Base-by-base conservation (phyloP, 2,329 filamentous ascomycete genomes). In the Colletotrichum sp. region DNA sequence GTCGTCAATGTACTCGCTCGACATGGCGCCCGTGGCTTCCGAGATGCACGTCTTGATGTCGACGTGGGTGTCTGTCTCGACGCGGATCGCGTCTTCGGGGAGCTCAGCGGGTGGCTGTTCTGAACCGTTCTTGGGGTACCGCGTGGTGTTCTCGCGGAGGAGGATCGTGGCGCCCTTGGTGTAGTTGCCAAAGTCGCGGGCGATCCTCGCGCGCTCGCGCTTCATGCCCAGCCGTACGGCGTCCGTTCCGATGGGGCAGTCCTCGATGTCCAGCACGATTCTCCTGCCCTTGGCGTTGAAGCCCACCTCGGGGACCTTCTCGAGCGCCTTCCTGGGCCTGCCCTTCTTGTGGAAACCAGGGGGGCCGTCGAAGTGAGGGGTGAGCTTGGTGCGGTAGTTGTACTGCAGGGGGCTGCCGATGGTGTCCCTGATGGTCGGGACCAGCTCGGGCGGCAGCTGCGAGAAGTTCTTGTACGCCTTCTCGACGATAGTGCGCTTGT, bases 381-480 rank as follows among this genome's bases (percentile, higher is more conserved):
- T 99, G 79, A 99, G 90, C 86, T 99, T 99, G 24, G 97, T 99
- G 70, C 97, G 92, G 87, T 99, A 99, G 72, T 94, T 94, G 84
- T 98, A 99, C 85, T 98, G 93, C 77, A 98, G 85, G 4, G 97
- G 97, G 57, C 95, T 98, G 64, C 94, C 94, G 80, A 98, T 96
- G 10, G 97, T 99, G 78, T 98, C 94, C 66, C 90, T 91, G 72
- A 99, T 90, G 4, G 90, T 82, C 3, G 97, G 97, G 2, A 99
- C 88, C 24, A 94, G 87, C 75, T 94, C 92, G 0, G 94, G 91
- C 1, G 94, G 89, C 8, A 99, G 89, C 76, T 95, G 92, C 16
- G 96, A 98, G 86, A 99, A 99, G 87, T 98, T 96, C 77, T 88
- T 90, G 87, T 94, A 99, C 9, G 97, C 97, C 82, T 97, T 98